These are phyloP conservation scores for Phallus indusiatus DNA, from an alignment of 768 basidiomycete species.

Conservation along the genomic window DNA sequence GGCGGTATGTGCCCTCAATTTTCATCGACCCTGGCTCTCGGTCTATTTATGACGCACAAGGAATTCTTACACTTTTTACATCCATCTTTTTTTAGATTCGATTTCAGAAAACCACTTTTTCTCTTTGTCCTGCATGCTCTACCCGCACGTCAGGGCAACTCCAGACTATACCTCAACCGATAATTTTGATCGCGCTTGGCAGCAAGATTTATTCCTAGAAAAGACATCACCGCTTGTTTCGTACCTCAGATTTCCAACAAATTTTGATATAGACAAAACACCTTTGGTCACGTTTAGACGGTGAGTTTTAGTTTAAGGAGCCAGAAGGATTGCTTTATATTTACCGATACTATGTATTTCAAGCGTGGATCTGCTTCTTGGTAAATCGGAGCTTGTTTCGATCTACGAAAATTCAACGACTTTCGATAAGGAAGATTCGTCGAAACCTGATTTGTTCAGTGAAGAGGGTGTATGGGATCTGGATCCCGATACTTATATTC, in stretches of 20 bases:
- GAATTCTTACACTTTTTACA: neutral
- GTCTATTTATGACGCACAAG: neutral
- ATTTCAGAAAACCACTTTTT: constrained; percentile 70
- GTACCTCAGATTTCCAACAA: constrained; percentile 34
- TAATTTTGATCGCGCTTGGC: constrained; percentile 54
- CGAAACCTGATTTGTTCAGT: constrained; percentile 40
- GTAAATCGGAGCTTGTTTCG: constrained; percentile 35
- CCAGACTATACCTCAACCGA: constrained; percentile 48
- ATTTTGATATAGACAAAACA: constrained; percentile 46
- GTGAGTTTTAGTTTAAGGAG: neutral
- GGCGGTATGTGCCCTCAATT: constrained; percentile 37
- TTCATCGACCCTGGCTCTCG: neutral
- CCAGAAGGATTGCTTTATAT: too few relatives aligned
- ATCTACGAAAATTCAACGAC: constrained; percentile 29
- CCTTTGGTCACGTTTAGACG: constrained; percentile 56
- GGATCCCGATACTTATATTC: constrained; percentile 43
- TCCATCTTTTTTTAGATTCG: constrained; percentile 28
- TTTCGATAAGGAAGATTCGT: constrained; percentile 6
- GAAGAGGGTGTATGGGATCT: constrained; percentile 47
- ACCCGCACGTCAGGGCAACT: constrained; percentile 53
- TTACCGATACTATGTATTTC: neutral
- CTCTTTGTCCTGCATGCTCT: constrained; percentile 55
- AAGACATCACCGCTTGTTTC: constrained; percentile 42
- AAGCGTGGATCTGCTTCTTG: constrained; percentile 49
- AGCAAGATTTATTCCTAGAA: constrained; percentile 53